Evolutionary conservation across 2,329 filamentous ascomycete genomes (phyloP).

Genomic region (Lasiodiplodia citricola): DNA sequence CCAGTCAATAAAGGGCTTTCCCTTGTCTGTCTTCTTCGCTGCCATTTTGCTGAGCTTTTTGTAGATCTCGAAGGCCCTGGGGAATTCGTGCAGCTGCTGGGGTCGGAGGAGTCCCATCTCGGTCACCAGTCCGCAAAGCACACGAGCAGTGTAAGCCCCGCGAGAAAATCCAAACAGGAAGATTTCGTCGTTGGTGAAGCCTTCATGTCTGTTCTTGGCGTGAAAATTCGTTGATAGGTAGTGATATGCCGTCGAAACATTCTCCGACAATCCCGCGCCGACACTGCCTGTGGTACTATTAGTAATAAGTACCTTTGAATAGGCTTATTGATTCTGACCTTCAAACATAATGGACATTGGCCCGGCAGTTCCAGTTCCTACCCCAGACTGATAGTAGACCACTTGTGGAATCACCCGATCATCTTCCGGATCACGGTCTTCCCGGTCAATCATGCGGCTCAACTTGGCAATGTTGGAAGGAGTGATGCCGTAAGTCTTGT

Average conservation of each 20-base stretch:
- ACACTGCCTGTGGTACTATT: neutral
- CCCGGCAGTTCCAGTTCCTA: slow-evolving; percentile 42
- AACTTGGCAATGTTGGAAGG: slow-evolving; percentile 58
- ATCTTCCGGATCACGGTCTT: slow-evolving; percentile 31
- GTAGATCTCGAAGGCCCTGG: slow-evolving; percentile 39
- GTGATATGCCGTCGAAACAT: slow-evolving; percentile 55
- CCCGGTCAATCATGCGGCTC: slow-evolving; percentile 54
- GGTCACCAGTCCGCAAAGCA: slow-evolving; percentile 50
- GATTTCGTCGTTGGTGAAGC: slow-evolving; percentile 50
- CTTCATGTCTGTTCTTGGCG: no score
- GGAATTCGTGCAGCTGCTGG: slow-evolving; percentile 53
- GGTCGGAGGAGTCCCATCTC: slow-evolving; percentile 55
- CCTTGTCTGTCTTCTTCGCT: neutral
- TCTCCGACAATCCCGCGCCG: slow-evolving; percentile 50
- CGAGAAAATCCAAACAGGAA: slow-evolving; percentile 54
- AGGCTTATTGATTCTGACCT: neutral
- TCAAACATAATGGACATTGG: no score
- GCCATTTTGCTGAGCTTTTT: slow-evolving; percentile 29
- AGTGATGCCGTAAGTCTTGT: slow-evolving; percentile 33
- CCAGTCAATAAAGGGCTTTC: neutral
- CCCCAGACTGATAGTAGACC: slow-evolving; percentile 57
- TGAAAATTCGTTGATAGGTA: slow-evolving; percentile 60
- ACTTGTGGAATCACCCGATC: slow-evolving; percentile 55
- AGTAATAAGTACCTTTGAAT: neutral
- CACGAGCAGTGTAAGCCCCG: slow-evolving; percentile 50